These are phyloP conservation scores for Pelargonium cotyledonis DNA, from an alignment of 441 rosid genomes.

Conservation along the genomic window DNA sequence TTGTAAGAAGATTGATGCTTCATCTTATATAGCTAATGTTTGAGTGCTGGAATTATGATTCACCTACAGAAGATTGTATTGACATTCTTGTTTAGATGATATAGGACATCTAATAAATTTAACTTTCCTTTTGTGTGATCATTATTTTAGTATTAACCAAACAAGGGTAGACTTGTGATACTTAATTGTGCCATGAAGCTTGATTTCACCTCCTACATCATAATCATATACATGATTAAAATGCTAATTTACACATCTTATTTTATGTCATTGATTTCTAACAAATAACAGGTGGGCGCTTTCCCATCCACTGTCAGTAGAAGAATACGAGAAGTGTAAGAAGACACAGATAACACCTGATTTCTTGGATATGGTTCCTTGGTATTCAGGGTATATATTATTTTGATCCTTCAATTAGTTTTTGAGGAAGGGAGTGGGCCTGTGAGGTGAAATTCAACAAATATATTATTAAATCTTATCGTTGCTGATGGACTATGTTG, in stretches of 20 bases:
- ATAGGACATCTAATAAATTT: not conserved
- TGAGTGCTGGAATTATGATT: constrained; percentile 1
- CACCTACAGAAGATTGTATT: not conserved
- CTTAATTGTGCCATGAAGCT: not conserved
- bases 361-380: constrained; percentile 98
- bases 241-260: not conserved
- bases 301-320: constrained; percentile 81
- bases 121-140: not conserved
- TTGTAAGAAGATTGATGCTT: not conserved
- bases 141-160: constrained; percentile 3
- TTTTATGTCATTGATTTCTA: constrained; percentile 12
- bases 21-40: not conserved
- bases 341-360: constrained; percentile 84
- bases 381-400: constrained; percentile 89
- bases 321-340: constrained; percentile 75
- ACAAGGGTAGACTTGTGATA: not conserved
- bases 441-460: constrained; percentile 10
- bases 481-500: constrained; percentile 24
- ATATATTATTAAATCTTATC: constrained; percentile 9
- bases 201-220: not conserved
- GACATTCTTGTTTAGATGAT: not conserved
- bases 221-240: not conserved
- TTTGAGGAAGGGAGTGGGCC: not conserved
- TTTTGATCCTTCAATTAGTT: not conserved
- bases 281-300: constrained; percentile 84